phyloP scores from a whole-genome alignment of 2,329 filamentous ascomycete genomes.

The Monilinia vaccinii-corymbosi region DNA sequence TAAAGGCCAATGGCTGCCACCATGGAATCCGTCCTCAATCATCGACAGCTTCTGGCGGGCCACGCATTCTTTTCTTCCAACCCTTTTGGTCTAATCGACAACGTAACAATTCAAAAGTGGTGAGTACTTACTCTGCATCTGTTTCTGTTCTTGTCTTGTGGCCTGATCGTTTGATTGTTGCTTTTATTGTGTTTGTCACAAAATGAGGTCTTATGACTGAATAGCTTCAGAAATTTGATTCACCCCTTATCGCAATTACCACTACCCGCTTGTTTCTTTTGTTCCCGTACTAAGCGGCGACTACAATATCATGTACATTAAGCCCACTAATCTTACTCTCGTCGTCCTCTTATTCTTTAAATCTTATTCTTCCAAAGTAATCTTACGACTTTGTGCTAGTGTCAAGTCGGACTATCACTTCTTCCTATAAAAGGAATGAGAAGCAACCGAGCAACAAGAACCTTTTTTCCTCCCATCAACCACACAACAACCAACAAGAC shows the following conservation, averaged over 20 bases:
- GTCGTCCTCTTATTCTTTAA: neutral
- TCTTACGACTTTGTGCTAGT: neutral
- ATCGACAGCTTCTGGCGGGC: neutral
- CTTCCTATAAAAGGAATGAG: neutral
- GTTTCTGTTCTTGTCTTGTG: neutral
- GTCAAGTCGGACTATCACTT: constrained; percentile 4
- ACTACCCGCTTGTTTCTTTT: neutral
- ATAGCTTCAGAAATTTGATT: constrained; percentile 5
- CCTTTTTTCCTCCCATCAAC: neutral
- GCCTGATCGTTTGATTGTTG: neutral
- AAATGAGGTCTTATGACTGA: neutral
- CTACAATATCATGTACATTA: neutral
- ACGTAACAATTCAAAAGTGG: neutral
- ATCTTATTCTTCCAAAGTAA: neutral
- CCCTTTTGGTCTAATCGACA: neutral
- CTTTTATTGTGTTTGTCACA: neutral
- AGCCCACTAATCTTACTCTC: neutral
- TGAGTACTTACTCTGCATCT: neutral
- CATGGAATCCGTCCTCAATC: neutral
- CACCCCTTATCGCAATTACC: neutral
- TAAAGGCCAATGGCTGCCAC: neutral
- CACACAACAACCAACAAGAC: constrained; percentile 1
- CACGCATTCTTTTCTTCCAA: constrained; percentile 3
- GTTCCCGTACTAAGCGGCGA: neutral
- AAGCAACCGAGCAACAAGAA: neutral